Percentiles rank a stretch among this genome's conserved stretches.
Conservation (phyloP, 2,329 filamentous ascomycete genomes). For the Penicillium crustosum region DNA sequence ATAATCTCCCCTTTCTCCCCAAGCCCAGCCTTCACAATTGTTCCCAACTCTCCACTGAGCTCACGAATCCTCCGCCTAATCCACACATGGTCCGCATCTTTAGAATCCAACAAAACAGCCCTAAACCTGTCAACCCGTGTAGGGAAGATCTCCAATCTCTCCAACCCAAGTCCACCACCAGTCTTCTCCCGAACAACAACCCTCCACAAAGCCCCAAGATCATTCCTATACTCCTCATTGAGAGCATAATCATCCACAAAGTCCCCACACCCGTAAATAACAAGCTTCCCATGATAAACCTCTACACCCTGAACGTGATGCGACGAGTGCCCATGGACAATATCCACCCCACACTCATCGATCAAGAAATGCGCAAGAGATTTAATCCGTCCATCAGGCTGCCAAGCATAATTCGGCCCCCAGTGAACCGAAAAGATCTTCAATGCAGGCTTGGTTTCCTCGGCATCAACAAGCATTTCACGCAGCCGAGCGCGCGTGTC, state of each 20-base stretch:
- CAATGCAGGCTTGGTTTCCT: slow-evolving; percentile 20
- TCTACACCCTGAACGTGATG: slow-evolving; percentile 47
- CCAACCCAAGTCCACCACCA: slow-evolving; percentile 17
- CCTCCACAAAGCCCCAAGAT: slow-evolving; percentile 43
- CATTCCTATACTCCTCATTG: slow-evolving; percentile 38
- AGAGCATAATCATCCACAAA: slow-evolving; percentile 47
- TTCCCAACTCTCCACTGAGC: slow-evolving; percentile 1
- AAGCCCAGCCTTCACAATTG: background rate
- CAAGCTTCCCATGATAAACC: slow-evolving; percentile 35
- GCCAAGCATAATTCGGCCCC: slow-evolving; percentile 45
- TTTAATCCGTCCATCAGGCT: slow-evolving; percentile 32
- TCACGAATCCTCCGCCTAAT: slow-evolving; percentile 15
- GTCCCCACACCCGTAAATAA: slow-evolving; percentile 46
- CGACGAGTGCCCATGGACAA: slow-evolving; percentile 44
- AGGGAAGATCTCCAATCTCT: slow-evolving; percentile 38
- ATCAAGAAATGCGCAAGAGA: slow-evolving; percentile 42
- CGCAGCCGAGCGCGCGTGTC: slow-evolving; percentile 26
- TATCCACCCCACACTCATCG: slow-evolving; percentile 44
- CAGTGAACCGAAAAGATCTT: slow-evolving; percentile 44
- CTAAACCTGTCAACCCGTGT: slow-evolving; percentile 37
- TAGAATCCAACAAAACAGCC: slow-evolving; percentile 29
- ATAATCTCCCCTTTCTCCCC: background rate
- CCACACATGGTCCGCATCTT: slow-evolving; percentile 32
- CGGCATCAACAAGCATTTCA: background rate
- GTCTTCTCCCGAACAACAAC: slow-evolving; percentile 29